Base-by-base conservation (phyloP, 108 stramenopile genomes). In the Cyclotella kingstonii region DNA sequence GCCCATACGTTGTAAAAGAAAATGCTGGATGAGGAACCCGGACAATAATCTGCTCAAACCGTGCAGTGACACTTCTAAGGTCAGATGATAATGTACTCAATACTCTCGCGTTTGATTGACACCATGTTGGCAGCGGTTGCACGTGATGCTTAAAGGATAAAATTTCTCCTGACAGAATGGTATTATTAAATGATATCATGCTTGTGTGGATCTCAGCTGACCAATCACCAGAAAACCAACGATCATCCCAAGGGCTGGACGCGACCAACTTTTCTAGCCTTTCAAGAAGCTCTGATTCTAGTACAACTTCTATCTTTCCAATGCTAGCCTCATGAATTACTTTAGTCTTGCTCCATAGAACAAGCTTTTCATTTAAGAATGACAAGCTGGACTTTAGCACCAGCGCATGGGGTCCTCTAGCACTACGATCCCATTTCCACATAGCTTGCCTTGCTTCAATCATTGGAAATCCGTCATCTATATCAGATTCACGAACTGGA, bases 161-260 rank as follows among this genome's bases (percentile, higher is more conserved):
- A 15, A 31, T 25, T 28, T 35, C 43, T 11, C 11, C 29, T 23
- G 34, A 60, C n/a, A n/a, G n/a, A n/a, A n/a, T n/a, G 53, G 3
- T n/a, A 34, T 18, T 45, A 52, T 36, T 77, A 65, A 42, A 67
- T 41, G 60, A 50, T 42, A 85, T 41, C 76, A 87, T 85, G 29
- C 84, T 76, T 10, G 56, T 35, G 18, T 71, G 44, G 9, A 85
- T 51, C 2, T 60, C 38, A n/a, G 72, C 73, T 8, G 54, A 60
- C 84, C 86, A 90, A 50, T 90, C 83, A 36, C 89, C 86, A 17
- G 83, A 70, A 8, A 82, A 63, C 81, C 82, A 84, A 39, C 89
- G 51, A 12, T 67, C 39, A 61, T 90, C 84, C 72, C 75, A 81
- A 8, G 28, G 22, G 61, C 14, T 39, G 76, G 80, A 23, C 28